Evolutionary conservation across 2,329 filamentous ascomycete genomes (phyloP).

Genomic region (Aspergillus puulaauensis): DNA sequence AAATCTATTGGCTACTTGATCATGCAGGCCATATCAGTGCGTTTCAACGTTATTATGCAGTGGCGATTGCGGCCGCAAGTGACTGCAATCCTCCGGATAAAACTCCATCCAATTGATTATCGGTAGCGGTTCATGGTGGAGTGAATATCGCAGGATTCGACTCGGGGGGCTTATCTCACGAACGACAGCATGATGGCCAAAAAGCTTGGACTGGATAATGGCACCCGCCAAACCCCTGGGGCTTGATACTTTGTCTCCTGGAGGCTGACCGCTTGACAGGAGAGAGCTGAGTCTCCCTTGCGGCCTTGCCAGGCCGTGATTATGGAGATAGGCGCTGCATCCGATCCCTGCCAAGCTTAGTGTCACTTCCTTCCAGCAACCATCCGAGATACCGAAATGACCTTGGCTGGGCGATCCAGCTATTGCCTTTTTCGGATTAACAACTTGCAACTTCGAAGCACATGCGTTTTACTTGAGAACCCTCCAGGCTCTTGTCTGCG

Average conservation of each 20-base stretch:
- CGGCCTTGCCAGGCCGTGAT: not conserved
- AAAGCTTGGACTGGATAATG: not conserved
- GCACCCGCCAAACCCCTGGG: not conserved
- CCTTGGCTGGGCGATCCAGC: not conserved
- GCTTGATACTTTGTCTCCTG: not conserved
- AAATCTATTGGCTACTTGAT: not conserved
- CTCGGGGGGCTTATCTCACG: not conserved
- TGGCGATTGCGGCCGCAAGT: not conserved
- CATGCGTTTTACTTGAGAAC: not conserved
- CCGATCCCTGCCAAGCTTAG: constrained; percentile 9
- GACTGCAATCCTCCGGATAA: not conserved
- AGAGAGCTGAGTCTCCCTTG: not conserved
- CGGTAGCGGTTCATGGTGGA: not conserved
- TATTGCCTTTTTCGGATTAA: not conserved
- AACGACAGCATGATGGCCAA: not conserved
- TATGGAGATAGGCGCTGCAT: constrained; percentile 12
- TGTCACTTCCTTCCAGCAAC: not conserved
- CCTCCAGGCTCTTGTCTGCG: no score
- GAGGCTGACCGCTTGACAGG: not conserved
- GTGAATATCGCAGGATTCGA: constrained; percentile 1
- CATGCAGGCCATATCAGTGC: constrained; percentile 11
- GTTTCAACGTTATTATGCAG: constrained; percentile 10
- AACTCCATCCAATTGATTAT: not conserved
- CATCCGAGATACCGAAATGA: constrained; percentile 9
- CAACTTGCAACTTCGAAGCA: not conserved